Percentiles rank a stretch among this genome's conserved stretches.
Conservation (phyloP, 768 basidiomycete species). For the Saitozyma sp. region DNA sequence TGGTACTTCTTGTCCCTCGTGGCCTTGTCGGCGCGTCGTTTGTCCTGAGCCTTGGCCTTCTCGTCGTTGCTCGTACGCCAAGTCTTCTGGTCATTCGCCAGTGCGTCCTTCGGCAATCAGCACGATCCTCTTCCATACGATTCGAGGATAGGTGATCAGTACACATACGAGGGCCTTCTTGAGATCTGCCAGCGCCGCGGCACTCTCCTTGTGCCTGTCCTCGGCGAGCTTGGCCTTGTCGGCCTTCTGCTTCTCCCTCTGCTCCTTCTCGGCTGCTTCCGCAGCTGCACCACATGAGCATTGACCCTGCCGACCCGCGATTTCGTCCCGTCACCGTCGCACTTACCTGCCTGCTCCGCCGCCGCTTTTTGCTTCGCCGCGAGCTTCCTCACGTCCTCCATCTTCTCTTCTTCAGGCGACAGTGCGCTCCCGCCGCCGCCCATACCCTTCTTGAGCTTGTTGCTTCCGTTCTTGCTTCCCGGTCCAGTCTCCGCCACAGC, state of each 20-base stretch:
- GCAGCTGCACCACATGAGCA: constrained; percentile 17
- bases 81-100: constrained; percentile 41
- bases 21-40: constrained; percentile 42
- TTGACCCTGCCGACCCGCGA: neutral
- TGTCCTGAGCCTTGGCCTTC: constrained; percentile 39
- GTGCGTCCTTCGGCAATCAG: constrained; percentile 29
- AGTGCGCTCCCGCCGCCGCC: neutral
- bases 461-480: neutral
- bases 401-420: constrained; percentile 21
- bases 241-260: constrained; percentile 33
- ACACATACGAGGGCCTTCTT: constrained; percentile 35
- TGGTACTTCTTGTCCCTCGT: constrained; percentile 50
- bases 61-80: constrained; percentile 34
- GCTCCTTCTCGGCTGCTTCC: constrained; percentile 42
- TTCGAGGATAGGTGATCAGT: constrained; percentile 4
- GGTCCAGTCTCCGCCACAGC: no score
- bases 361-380: constrained; percentile 47
- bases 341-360: constrained; percentile 39
- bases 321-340: neutral
- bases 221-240: constrained; percentile 42
- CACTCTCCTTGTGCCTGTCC: constrained; percentile 44
- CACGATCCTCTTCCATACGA: neutral
- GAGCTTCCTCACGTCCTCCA: constrained; percentile 41
- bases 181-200: constrained; percentile 40
- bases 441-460: constrained; percentile 11